Base-by-base conservation (phyloP, 495 filamentous ascomycete genomes). In the Friedmanniomyces simplex region DNA sequence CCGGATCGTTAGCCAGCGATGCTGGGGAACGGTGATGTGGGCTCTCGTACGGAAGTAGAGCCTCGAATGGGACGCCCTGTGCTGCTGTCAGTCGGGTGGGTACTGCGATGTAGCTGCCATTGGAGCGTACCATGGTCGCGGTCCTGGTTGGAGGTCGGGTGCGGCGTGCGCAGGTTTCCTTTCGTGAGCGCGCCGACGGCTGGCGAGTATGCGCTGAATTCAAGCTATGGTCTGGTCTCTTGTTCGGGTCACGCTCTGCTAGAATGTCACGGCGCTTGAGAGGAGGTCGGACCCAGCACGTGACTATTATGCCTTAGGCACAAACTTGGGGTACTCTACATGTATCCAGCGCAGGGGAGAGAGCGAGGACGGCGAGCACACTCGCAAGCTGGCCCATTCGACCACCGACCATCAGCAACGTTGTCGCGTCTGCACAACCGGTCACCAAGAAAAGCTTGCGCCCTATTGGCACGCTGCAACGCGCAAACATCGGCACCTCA, bases 1-100 rank as follows among this genome's bases (percentile, higher is more conserved):
- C 57, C 51, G 60, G 66, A 65, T 1, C 28, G n/a, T n/a, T 52
- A 28, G 34, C 18, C 21, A 24, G 22, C 13, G 20, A 14, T 2
- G 1, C 72, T 49, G 20, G 18, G 20, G 16, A 28, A 18, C 3
- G 20, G 2, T 26, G 77, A 51, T 90, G 70, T 74, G 94, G 87
- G 78, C 96, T 91, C 64, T 79, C 93, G 76, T 95, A 97, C 48
- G 93, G 93, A 69, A 98, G 73, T 65, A 98, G 75, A 58, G 90
- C 84, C 79, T 98, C 93, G 76, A 97, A 97, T 52, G 93, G 93
- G 61, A 98, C 82, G 71, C 86, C 88, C 93, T 50, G 14, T 1
- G 26, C 4, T 14, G 41, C 8, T 48, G 54, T 56, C 25, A 56
- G 54, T 41, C 39, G 26, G 10, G 2, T 32, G 5, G 13, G 14